Evolutionary conservation across 176 grass and related monocot species (phyloP), one percentile per base, ranked within the genome.

Genomic region (Triticum dicoccoides): DNA sequence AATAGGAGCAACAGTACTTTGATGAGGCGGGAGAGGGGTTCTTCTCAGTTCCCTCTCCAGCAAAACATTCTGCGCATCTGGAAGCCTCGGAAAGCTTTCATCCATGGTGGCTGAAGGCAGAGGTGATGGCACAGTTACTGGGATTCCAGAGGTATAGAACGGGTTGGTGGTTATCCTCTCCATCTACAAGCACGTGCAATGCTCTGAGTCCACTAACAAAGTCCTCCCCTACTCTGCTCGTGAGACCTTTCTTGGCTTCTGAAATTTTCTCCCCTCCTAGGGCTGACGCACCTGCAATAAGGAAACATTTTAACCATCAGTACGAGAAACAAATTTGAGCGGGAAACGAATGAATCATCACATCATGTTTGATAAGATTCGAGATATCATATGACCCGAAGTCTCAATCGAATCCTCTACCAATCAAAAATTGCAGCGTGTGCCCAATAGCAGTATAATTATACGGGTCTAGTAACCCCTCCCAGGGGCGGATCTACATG

Each of bases 41-140:
- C 51, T 84, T 47, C 87, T 92, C 51, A 87, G 13, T 35, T 92
- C 91, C 59, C 84, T 92, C 21, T 87, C 87, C 54, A 87, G 69
- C 20, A 79, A 41, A 87, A 84, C 84, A 80, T 80, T 82, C 42
- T 91, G 92, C 10, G 21, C 35, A 66, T 84, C 86, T 0, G 83
- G 86, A 56, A 91, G 79, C 80, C 77, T 93, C 2, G 51, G 41
- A 76, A 91, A 86, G 83, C n/a, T 81, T 47, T 91, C 89, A 35
- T 93, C 92, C 69, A 83, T 69, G 38, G 79, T 47, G 18, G 21
- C 70, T 64, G 92, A 76, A 59, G 89, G 92, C 52, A 88, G 67
- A 77, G 89, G 82, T 21, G 83, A 88, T 32, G 92, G 83, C 25
- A 91, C 52, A 47, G 86, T 85, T 63, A 82, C 89, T 32, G 92